Evolutionary conservation across 1,139 yeast species (phyloP).

Genomic region (Schwanniomyces etchellsii): DNA sequence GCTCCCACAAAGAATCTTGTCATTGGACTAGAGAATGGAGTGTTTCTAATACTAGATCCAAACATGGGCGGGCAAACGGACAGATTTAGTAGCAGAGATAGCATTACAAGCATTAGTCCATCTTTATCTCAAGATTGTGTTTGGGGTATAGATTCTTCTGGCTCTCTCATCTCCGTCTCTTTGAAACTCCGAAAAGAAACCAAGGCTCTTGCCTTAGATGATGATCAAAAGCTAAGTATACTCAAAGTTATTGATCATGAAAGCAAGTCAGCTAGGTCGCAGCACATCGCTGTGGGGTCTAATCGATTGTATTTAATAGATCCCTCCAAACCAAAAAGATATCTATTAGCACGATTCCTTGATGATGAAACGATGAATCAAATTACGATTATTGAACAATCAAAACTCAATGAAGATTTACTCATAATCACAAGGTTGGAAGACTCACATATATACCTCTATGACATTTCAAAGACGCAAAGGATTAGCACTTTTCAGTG

Average conservation of each 20-base stretch:
- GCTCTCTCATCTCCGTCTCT: conserved; percentile 12
- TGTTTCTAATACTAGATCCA: neutral
- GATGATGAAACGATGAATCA: neutral
- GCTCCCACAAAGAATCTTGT: neutral
- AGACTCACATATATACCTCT: conserved; percentile 4
- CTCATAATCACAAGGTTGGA: conserved; percentile 6
- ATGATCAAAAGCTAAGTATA: conserved; percentile 7
- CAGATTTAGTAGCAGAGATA: neutral
- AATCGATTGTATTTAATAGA: conserved; percentile 9
- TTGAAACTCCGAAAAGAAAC: conserved; percentile 11
- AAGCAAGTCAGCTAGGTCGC: conserved; percentile 8
- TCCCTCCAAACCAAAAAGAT: conserved; percentile 9
- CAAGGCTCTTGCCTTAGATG: conserved; percentile 12
- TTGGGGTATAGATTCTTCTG: conserved; percentile 15
- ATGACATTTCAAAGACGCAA: conserved; percentile 7
- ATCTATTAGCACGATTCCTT: conserved; percentile 6
- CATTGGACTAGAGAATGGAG: neutral
- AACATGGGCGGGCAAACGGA: neutral
- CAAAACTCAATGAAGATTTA: conserved; percentile 5
- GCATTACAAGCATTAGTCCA: neutral
- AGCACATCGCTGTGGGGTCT: conserved; percentile 9
- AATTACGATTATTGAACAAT: conserved; percentile 6
- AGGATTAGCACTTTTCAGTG: conserved; percentile 3
- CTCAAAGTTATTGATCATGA: conserved; percentile 7
- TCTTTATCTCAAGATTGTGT: conserved; percentile 6